These are phyloP conservation scores for Stylonectria norvegica DNA, from an alignment of 2,329 filamentous ascomycete genomes.

Conservation along the genomic window DNA sequence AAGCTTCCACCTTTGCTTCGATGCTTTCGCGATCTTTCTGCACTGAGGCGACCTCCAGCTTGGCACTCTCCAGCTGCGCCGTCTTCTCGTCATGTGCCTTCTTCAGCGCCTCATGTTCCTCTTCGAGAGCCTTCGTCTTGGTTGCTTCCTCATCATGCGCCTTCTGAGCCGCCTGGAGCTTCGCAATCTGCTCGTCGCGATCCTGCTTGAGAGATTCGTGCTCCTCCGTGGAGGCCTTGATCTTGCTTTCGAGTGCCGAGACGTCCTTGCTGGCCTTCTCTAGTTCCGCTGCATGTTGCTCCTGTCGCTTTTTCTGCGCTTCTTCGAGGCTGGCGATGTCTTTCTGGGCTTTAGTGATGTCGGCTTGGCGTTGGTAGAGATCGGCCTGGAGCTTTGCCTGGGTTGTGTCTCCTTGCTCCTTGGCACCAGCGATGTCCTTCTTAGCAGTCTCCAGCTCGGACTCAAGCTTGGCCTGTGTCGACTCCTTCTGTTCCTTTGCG, in stretches of 20 bases:
- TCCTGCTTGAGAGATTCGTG: conserved; percentile 22
- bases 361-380: conserved; percentile 18
- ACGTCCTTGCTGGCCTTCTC: conserved; percentile 5
- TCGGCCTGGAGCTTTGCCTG: conserved; percentile 26
- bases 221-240: conserved; percentile 22
- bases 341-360: conserved; percentile 24
- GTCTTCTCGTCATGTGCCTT: conserved; percentile 9
- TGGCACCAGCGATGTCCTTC: conserved; percentile 25
- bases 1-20: too few species aligned
- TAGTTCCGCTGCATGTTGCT: conserved; percentile 4
- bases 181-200: conserved; percentile 15
- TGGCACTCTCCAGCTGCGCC: conserved; percentile 9
- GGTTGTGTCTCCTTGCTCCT: too few species aligned
- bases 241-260: conserved; percentile 22
- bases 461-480: conserved; percentile 20
- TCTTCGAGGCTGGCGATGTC: conserved; percentile 21
- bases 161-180: conserved; percentile 21
- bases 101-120: conserved; percentile 25
- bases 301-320: conserved; percentile 8
- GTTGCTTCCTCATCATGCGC: conserved; percentile 20
- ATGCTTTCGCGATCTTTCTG: too few species aligned
- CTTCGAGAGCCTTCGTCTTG: conserved; percentile 25
- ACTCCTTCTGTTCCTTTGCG: conserved; percentile 19
- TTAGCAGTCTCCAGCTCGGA: conserved; percentile 16
- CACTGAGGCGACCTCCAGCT: conserved; percentile 22